Evolutionary conservation across 1,139 yeast genomes (phyloP), one percentile per base, ranked within the genome.

Genomic region (Saccharomycopsis phalli): DNA sequence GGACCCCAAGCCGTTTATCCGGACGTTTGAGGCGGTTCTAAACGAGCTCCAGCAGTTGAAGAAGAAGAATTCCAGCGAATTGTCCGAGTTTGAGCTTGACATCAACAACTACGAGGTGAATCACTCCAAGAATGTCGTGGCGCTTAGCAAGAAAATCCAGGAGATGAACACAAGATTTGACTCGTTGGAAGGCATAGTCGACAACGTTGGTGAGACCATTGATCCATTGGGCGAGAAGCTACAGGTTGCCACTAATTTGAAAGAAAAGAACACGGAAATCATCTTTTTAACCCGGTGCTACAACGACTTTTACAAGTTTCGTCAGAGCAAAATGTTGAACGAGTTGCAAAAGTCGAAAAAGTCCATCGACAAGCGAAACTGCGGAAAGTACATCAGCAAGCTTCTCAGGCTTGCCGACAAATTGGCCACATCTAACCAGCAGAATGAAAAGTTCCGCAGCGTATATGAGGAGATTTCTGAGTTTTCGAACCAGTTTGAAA

Each of bases 1-100:
- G 41, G 96, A 91, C 56, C 96, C 98, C 1, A 87, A 84, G 51
- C 98, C 98, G 2, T 88, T 84, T 56, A 91, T 91, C 41, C 72
- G 95, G 53, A 84, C 95, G 0, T 88, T 91, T 59, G 97, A 88
- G 58, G 76, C 91, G 2, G 86, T 93, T 1, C 63, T 87, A 35
- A 68, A 77, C 41, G 93, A 84, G 54, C 62, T 86, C 48, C 74
- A 77, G 51, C 67, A 67, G 38, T 60, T 87, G 35, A 69, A 69
- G 38, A 66, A 66, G 1, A 77, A 77, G 37, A 76, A 87, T 2
- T 57, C 63, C 5, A 56, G 59, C 10, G 68, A 67, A 44, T 76
- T 73, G 47, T 61, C 58, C 1, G 61, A 60, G 13, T 64, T 76
- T 23, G 81, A 72, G 36, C 63, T 62, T 26, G 75, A 73, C 22